Evolutionary conservation across 148 eudicot species (phyloP), one percentile per base, ranked within the genome.

Genomic region (Hydrangea macrophylla): DNA sequence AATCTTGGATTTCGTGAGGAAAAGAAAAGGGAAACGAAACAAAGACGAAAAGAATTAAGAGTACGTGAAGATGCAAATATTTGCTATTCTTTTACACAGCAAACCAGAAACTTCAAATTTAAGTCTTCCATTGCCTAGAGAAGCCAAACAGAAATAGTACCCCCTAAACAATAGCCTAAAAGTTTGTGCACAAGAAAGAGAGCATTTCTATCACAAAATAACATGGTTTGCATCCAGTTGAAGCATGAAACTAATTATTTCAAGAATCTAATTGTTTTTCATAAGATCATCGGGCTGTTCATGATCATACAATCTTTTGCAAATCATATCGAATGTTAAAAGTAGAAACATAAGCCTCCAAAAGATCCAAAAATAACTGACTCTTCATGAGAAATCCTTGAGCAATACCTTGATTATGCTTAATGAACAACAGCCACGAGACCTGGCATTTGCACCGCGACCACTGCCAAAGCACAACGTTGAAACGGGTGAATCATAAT

Each of bases 381-480:
- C 35, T 25, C 32, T 26, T 67, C 67, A 67, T 23, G 53, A 65
- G 42, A 28, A 11, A 50, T 66, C 67, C 37, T 60, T 18, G 6
- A 50, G 55, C 30, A 67, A 42, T 25, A 58, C 45, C 66, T 78
- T 64, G 59, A 65, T 32, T 40, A n/a, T 69, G 23, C 30, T 54
- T 6, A 68, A 60, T 23, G 69, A 54, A 50, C 50, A n/a, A n/a
- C n/a, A 28, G 33, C 68, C 60, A 20, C 65, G 70, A 22, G 62
- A 63, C 70, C 36, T 48, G 27, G 62, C 25, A 56, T 40, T 68
- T 17, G 72, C 18, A 31, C 45, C 51, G 20, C 77, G 42, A 58
- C 59, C 45, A 22, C 55, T 18, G 26, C 77, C 70, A 65, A 78
- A 78, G 31, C 82, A 78, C 54, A 70, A 37, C 0, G 82, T 70